These are phyloP conservation scores for Aspergillus affinis DNA, from an alignment of 495 filamentous ascomycete genomes.

Conservation along the genomic window DNA sequence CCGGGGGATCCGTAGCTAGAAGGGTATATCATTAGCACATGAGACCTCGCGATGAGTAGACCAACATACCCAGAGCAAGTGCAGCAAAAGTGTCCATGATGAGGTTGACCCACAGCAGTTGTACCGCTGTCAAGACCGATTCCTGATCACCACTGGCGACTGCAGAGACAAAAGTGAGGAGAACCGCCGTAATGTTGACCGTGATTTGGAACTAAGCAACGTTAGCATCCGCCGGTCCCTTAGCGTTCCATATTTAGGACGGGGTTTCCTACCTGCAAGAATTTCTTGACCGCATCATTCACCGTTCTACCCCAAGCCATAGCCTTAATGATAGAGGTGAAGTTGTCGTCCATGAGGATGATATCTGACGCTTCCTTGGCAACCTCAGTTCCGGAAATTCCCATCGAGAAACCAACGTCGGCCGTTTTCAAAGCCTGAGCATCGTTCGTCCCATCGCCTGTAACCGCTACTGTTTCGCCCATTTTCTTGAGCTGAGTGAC, in stretches of 20 bases:
- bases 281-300: constrained; percentile 88
- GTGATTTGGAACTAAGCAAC: constrained; percentile 78
- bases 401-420: constrained; percentile 92
- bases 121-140: constrained; percentile 79
- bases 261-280: constrained; percentile 55
- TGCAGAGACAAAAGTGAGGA: constrained; percentile 81
- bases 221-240: constrained; percentile 5
- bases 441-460: constrained; percentile 92
- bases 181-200: constrained; percentile 84
- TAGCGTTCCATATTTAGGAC: neutral
- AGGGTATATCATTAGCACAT: neutral
- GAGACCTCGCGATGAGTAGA: neutral
- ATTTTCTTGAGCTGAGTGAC: constrained; percentile 79
- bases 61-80: constrained; percentile 58
- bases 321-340: constrained; percentile 84
- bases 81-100: constrained; percentile 97
- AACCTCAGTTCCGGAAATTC: constrained; percentile 85
- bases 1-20: constrained; percentile 74
- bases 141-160: constrained; percentile 62
- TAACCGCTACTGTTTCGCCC: constrained; percentile 90
- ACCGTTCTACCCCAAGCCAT: constrained; percentile 86
- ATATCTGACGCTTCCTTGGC: constrained; percentile 94
- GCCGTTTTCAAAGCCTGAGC: constrained; percentile 83
- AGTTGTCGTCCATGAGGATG: constrained; percentile 92
- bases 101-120: constrained; percentile 88